phyloP scores from a whole-genome alignment of 1,139 yeast genomes.

The Pichia sp. region DNA sequence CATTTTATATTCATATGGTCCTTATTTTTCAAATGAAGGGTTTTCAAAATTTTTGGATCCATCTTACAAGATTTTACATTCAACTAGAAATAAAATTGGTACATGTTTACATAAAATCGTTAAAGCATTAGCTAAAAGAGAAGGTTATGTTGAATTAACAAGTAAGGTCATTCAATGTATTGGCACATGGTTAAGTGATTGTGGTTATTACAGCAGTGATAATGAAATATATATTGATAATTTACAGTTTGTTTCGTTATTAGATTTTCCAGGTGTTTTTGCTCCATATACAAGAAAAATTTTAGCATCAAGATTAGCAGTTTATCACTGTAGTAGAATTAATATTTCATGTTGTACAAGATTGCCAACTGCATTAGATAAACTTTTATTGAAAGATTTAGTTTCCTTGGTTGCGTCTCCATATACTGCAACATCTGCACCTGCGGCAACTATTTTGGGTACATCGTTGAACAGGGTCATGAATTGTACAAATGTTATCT shows the following conservation, averaged over 20 bases:
- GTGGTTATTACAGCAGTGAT: conserved; percentile 26
- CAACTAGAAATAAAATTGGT: conserved; percentile 58
- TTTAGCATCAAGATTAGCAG: conserved; percentile 68
- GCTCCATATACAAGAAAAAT: conserved; percentile 78
- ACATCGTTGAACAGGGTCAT: conserved; percentile 69
- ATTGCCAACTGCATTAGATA: conserved; percentile 63
- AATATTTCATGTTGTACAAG: conserved; percentile 72
- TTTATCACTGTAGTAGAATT: conserved; percentile 72
- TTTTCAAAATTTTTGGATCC: conserved; percentile 43
- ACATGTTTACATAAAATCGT: conserved; percentile 57
- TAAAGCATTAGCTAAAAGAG: conserved; percentile 43
- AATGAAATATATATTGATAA: conserved; percentile 25
- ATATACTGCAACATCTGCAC: conserved; percentile 60
- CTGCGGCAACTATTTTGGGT: conserved; percentile 65
- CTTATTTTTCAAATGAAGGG: conserved; percentile 47
- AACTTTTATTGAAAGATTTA: conserved; percentile 59
- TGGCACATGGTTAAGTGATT: conserved; percentile 61
- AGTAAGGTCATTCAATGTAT: conserved; percentile 60
- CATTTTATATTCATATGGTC: conserved; percentile 43
- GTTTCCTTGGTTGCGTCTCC: conserved; percentile 62
- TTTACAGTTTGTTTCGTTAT: conserved; percentile 33
- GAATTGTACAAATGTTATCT: conserved; percentile 56
- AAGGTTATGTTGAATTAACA: conserved; percentile 65
- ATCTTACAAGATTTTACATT: conserved; percentile 55
- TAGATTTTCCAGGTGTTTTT: conserved; percentile 41